A percentile compares a stretch with the other conserved stretches of the same genome.
Evolutionary conservation across 1,284 basidiomycete genomes (phyloP).

Genomic region (Marasmius oreades): DNA sequence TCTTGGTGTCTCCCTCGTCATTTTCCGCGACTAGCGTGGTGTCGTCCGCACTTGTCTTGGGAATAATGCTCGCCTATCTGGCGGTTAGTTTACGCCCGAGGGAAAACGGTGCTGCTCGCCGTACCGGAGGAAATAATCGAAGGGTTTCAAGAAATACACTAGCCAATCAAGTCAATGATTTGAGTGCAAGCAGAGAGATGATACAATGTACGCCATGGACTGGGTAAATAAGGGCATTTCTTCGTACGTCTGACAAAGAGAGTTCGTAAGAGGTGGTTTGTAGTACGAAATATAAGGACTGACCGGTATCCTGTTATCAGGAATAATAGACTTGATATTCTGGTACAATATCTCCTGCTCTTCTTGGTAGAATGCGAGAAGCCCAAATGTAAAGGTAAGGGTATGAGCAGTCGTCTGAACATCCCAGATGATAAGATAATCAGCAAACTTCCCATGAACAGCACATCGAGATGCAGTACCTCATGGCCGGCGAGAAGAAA

Average conservation of each 20-base stretch:
- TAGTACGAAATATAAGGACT: neutral
- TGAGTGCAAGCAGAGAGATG: slow-evolving; percentile 3
- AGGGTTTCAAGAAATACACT: slow-evolving; percentile 61
- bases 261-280: neutral
- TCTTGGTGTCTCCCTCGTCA: slow-evolving; percentile 30
- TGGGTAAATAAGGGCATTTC: slow-evolving; percentile 45
- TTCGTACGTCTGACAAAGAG: slow-evolving; percentile 42
- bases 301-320: neutral
- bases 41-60: slow-evolving; percentile 48
- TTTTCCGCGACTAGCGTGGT: slow-evolving; percentile 36
- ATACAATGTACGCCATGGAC: slow-evolving; percentile 38
- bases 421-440: too few relatives aligned
- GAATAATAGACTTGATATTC: neutral
- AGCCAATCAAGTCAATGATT: slow-evolving; percentile 6
- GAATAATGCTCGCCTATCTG: slow-evolving; percentile 40
- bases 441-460: too few relatives aligned
- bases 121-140: slow-evolving; percentile 55
- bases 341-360: slow-evolving; percentile 4
- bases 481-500: slow-evolving; percentile 5
- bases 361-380: slow-evolving; percentile 2
- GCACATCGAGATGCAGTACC: neutral
- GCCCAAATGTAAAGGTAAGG: neutral
- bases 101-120: slow-evolving; percentile 16
- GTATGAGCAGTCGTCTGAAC: slow-evolving; percentile 4
- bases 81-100: neutral